Base-by-base conservation (phyloP, 352 stramenopile species). In the Pythium insidiosum region DNA sequence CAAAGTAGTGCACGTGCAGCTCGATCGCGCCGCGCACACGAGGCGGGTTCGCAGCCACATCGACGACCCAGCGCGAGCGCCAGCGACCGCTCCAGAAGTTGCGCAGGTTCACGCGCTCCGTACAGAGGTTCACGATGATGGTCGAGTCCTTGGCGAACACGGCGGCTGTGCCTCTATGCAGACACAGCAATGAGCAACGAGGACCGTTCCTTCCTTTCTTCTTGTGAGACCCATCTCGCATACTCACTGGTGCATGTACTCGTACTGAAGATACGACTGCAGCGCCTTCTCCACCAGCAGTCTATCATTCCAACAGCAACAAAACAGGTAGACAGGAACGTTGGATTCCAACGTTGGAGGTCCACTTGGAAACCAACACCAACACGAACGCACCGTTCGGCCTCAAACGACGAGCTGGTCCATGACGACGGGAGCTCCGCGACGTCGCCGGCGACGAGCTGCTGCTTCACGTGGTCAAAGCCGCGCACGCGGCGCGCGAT, bases 1-100 rank as follows among this genome's bases (percentile, higher is more conserved):
- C 92, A 71, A 97, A 98, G 68, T 97, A 97, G 64, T 98, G 92
- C 22, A 93, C 88, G 47, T 89, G 84, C 29, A 97, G 59, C 42
- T 80, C 53, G 43, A 95, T 88, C 19, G 44, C 71, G 42, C 86
- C 84, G 21, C 59, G 60, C 10, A 87, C 47, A 3, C 38, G 51
- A 16, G 72, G 34, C 1, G 66, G 73, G n/a, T 78, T 72, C 4
- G 61, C 47, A 11, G 63, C 67, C 47, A 88, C 42, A 22, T 86
- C 73, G 41, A 87, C 53, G n/a, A 84, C 64, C 78, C 78, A 93
- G 6, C 61, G 70, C n/a, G 71, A 87, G 37, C 86, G 83, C 80
- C 80, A 93, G 19, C 76, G 77, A 13, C 80, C 80, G 26, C 75
- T 83, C 84, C 84, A 96, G 40, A 84, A 96, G 58, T 95, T 96